Evolutionary conservation across 1,284 basidiomycete species (phyloP), one percentile per base, ranked within the genome.

Genomic region (Leccinum fuscescens): DNA sequence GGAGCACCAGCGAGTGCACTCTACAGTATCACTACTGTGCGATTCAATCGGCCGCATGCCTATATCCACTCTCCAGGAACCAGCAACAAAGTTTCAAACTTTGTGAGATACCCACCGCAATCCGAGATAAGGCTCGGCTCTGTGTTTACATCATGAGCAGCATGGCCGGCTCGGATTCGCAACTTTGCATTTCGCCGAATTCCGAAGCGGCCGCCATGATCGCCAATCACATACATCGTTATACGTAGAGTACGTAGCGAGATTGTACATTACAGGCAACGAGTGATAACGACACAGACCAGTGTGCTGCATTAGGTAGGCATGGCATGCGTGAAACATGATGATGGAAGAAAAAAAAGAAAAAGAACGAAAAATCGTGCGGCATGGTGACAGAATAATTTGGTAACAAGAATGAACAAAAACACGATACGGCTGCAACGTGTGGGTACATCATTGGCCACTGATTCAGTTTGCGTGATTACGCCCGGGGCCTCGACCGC

Each of bases 401-500:
- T 67, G 61, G 65, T 63, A 62, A 64, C 72, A 54, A 58, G 60
- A 62, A 60, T n/a, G 56, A 58, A 63, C 52, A 53, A 60, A 24
- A 69, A 57, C 55, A 46, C 15, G 48, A 64, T 59, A 60, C 48
- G 54, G 31, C 55, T 61, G 48, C 62, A 71, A 67, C 61, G 67
- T 66, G 59, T 49, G 42, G 61, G 37, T 46, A 20, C 14, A 57
- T 62, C 59, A 39, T 55, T 15, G 22, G 35, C 12, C n/a, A 31
- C 57, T 39, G 57, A 53, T 52, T 57, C 62, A 64, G 60, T 61
- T 61, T 20, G 58, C 58, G 24, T 44, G 58, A 56, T 64, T 64
- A 54, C 66, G 65, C 29, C 67, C 64, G 49, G 64, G 72, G 46
- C 62, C 71, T 58, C 66, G 71, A 54, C 68, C 59, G 1, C 65